phyloP scores from a whole-genome alignment of 306 rosid genomes.

The Acacia melanoxylon region DNA sequence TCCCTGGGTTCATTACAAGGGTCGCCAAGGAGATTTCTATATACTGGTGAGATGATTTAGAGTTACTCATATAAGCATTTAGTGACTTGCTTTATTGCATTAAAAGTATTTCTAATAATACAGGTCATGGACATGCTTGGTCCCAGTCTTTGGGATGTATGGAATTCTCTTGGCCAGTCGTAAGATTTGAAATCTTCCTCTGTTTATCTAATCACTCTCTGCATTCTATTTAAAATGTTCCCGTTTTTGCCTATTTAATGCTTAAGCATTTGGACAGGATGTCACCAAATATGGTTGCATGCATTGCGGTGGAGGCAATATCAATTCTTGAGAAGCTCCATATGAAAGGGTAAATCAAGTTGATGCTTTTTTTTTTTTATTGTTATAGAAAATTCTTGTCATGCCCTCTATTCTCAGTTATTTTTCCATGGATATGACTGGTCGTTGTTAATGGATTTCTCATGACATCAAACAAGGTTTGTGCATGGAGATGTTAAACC shows the following conservation, averaged over 20 bases:
- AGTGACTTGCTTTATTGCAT: slow-evolving; percentile 17
- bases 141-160: slow-evolving; percentile 94
- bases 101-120: slow-evolving; percentile 38
- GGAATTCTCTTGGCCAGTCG: slow-evolving; percentile 89
- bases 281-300: slow-evolving; percentile 89
- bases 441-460: slow-evolving; percentile 12
- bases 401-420: slow-evolving; percentile 5
- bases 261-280: slow-evolving; percentile 57
- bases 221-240: background rate
- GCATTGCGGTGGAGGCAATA: slow-evolving; percentile 95
- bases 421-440: slow-evolving; percentile 17
- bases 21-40: slow-evolving; percentile 94
- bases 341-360: slow-evolving; percentile 70
- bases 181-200: slow-evolving; percentile 42
- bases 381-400: background rate
- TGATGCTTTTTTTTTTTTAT: background rate
- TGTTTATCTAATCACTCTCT: slow-evolving; percentile 4
- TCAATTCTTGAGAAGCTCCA: slow-evolving; percentile 97
- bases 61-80: slow-evolving; percentile 24
- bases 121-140: slow-evolving; percentile 99
- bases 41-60: slow-evolving; percentile 72
- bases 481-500: slow-evolving; percentile 99
- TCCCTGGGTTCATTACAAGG: slow-evolving; percentile 93
- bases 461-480: slow-evolving; percentile 52
- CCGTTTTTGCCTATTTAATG: slow-evolving; percentile 22